These are phyloP conservation scores for Avicennia marina DNA, from an alignment of 257 asterid genomes.

Conservation along the genomic window DNA sequence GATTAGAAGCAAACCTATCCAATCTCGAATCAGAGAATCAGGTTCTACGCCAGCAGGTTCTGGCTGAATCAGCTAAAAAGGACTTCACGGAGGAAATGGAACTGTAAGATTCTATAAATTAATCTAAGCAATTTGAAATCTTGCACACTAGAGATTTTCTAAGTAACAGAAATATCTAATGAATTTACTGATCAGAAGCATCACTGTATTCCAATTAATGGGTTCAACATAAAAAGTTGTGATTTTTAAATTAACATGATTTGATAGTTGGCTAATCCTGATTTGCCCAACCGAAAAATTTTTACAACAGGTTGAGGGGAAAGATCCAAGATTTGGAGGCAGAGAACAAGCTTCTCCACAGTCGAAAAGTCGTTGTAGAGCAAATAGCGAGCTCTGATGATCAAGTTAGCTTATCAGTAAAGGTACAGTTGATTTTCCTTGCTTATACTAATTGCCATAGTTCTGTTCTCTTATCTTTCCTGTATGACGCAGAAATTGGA, in stretches of 20 bases:
- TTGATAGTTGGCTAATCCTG: too few relatives aligned
- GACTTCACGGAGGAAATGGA: conserved; percentile 69
- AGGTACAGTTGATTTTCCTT: conserved; percentile 35
- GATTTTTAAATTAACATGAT: too few relatives aligned
- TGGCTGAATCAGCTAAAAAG: conserved; percentile 69
- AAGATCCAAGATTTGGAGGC: conserved; percentile 68
- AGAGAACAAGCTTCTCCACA: conserved; percentile 58
- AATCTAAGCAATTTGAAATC: neutral
- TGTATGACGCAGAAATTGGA: conserved; percentile 36
- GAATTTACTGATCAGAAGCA: neutral
- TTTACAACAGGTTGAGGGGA: conserved; percentile 50
- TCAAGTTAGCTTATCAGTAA: conserved; percentile 25
- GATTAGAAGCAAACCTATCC: conserved; percentile 67
- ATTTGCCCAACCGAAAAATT: conserved; percentile 15
- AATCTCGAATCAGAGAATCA: conserved; percentile 92
- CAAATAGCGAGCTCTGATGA: conserved; percentile 38
- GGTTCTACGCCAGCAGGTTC: conserved; percentile 90
- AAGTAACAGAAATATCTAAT: too few relatives aligned
- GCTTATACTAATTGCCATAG: conserved; percentile 14
- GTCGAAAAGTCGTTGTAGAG: conserved; percentile 47
- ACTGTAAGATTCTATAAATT: conserved; percentile 37
- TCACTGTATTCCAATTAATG: too few relatives aligned
- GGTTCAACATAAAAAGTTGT: too few relatives aligned
- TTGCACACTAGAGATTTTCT: too few relatives aligned
- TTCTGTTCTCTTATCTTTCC: conserved; percentile 14